Evolutionary conservation across 164 flowering plant species (phyloP).

Genomic region (Euptelea pleiosperma): DNA sequence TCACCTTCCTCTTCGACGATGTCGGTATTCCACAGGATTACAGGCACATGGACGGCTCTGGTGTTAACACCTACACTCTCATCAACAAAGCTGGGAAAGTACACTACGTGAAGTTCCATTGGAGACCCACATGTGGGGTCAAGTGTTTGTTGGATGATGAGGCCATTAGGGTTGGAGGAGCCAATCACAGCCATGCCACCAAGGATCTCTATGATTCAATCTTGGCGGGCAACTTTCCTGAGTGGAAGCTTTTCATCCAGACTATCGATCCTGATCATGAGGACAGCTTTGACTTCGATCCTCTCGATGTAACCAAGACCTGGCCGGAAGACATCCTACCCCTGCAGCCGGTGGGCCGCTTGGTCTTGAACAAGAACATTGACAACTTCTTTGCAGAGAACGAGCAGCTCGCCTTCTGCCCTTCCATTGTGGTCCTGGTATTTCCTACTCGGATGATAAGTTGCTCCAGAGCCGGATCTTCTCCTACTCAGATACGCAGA

Average conservation of each 20-base stretch:
- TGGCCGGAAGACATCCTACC: slow-evolving; percentile 99
- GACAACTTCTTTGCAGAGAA: slow-evolving; percentile 97
- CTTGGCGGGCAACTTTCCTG: slow-evolving; percentile 90
- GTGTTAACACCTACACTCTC: slow-evolving; percentile 85
- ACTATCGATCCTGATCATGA: slow-evolving; percentile 85
- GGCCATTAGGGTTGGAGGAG: slow-evolving; percentile 76
- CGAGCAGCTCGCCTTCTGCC: slow-evolving; percentile 95
- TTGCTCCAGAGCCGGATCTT: slow-evolving; percentile 84
- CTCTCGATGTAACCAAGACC: slow-evolving; percentile 89
- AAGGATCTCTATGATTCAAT: slow-evolving; percentile 93
- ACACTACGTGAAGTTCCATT: slow-evolving; percentile 86
- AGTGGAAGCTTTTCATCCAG: slow-evolving; percentile 94
- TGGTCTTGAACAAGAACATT: slow-evolving; percentile 91
- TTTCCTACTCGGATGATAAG: slow-evolving; percentile 91
- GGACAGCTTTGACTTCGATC: slow-evolving; percentile 86
- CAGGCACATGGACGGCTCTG: slow-evolving; percentile 96
- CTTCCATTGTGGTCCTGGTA: slow-evolving; percentile 80
- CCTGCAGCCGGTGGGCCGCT: slow-evolving; percentile 84
- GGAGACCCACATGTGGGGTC: slow-evolving; percentile 97
- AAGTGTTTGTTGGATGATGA: slow-evolving; percentile 85
- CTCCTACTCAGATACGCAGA: slow-evolving; percentile 91
- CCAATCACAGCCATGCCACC: slow-evolving; percentile 98
- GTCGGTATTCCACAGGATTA: slow-evolving; percentile 87
- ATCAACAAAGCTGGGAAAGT: slow-evolving; percentile 82
- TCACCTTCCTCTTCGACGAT: slow-evolving; percentile 85